Percentiles rank a stretch among this genome's conserved stretches.
phyloP scores from a whole-genome alignment of 169 alveolate species.

The Plasmodium gonderi region DNA sequence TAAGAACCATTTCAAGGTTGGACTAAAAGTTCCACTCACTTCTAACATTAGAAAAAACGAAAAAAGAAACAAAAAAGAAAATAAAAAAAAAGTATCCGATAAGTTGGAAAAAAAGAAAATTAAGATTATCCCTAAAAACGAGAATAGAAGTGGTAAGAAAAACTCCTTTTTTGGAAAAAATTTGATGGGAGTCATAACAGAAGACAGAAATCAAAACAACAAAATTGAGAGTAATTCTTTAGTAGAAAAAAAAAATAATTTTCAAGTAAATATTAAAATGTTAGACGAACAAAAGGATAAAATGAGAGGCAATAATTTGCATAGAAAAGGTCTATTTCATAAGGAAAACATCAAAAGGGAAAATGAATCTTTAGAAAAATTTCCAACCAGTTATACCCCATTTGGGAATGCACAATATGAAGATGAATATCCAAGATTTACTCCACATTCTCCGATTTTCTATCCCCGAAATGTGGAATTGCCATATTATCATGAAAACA shows the following conservation, averaged over 20 bases:
- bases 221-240: neutral
- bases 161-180: neutral
- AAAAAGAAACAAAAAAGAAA: neutral
- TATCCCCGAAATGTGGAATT: neutral
- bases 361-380: neutral
- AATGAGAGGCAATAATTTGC: neutral
- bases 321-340: constrained; percentile 4
- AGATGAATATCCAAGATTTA: neutral
- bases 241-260: neutral
- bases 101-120: neutral
- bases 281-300: neutral
- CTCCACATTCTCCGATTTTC: neutral
- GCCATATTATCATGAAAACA: neutral
- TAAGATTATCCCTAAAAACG: neutral
- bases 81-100: neutral
- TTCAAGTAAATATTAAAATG: neutral
- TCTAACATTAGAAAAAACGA: neutral
- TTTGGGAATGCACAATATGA: neutral
- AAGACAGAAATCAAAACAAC: neutral
- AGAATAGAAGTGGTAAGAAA: neutral
- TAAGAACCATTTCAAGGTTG: neutral
- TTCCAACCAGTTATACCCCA: neutral
- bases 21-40: neutral
- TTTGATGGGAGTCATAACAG: neutral
- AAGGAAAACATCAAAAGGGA: neutral